phyloP scores from a whole-genome alignment of 257 asterid species.

The Nemophila menziesii region DNA sequence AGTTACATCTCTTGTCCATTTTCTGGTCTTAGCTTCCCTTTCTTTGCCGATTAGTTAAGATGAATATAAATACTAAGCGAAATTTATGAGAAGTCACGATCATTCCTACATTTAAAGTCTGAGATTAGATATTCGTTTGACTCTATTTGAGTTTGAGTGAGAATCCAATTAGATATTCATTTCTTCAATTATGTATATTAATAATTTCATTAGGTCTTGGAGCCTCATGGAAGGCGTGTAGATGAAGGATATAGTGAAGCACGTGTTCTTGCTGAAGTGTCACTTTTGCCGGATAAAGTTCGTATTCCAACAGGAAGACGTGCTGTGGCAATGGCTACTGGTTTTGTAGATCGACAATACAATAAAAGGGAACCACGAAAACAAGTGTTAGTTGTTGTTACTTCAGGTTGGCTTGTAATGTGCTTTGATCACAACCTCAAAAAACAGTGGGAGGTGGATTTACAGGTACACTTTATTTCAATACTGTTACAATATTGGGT shows the following conservation, averaged over 20 bases:
- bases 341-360: constrained; percentile 59
- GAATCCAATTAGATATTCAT: neutral
- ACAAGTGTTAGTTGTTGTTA: constrained; percentile 89
- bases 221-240: constrained; percentile 77
- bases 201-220: constrained; percentile 48
- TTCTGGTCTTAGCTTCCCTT: neutral
- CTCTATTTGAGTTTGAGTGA: neutral
- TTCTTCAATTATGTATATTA: neutral
- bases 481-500: neutral
- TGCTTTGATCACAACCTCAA: constrained; percentile 96
- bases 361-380: constrained; percentile 57
- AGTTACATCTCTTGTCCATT: neutral
- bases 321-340: constrained; percentile 96
- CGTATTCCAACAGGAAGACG: constrained; percentile 90
- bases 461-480: constrained; percentile 43
- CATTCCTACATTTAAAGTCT: too few species aligned
- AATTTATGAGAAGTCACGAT: too few species aligned
- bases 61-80: too few species aligned
- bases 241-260: constrained; percentile 95
- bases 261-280: constrained; percentile 60
- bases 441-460: constrained; percentile 86
- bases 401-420: constrained; percentile 96
- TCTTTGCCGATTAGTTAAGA: too few species aligned
- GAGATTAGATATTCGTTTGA: neutral
- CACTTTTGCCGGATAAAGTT: constrained; percentile 86